Conservation (phyloP, 306 rosid genomes). For the Medicago lupulina region DNA sequence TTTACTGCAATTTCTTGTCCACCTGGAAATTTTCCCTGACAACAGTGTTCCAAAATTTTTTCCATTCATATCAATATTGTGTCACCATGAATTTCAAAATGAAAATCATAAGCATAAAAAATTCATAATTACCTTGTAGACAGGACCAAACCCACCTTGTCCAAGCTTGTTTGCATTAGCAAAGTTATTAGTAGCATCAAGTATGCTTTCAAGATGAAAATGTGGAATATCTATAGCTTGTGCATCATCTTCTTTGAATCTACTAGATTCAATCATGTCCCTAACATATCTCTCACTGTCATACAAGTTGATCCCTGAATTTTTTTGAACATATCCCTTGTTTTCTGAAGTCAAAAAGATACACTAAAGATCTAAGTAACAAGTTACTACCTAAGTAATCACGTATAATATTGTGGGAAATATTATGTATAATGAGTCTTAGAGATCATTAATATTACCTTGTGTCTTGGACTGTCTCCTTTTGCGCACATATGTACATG, state of each 20-base stretch:
- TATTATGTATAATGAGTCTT: neutral
- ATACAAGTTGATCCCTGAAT: slow-evolving; percentile 51
- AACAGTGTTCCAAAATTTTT: slow-evolving; percentile 8
- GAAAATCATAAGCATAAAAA: neutral
- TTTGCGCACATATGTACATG: slow-evolving; percentile 55
- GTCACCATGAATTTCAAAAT: slow-evolving; percentile 25
- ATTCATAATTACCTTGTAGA: slow-evolving; percentile 53
- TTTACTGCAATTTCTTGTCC: slow-evolving; percentile 78
- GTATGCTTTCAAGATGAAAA: slow-evolving; percentile 67
- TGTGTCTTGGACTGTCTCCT: slow-evolving; percentile 49
- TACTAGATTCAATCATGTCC: slow-evolving; percentile 63
- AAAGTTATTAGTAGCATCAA: slow-evolving; percentile 63
- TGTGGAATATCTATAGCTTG: slow-evolving; percentile 68
- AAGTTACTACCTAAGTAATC: neutral
- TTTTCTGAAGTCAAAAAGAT: slow-evolving; percentile 57
- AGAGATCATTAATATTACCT: slow-evolving; percentile 52
- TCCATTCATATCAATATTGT: neutral
- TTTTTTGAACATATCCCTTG: slow-evolving; percentile 55
- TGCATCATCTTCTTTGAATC: slow-evolving; percentile 61
- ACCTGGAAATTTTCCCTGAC: slow-evolving; percentile 64
- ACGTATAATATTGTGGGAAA: neutral
- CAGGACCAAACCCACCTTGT: slow-evolving; percentile 61
- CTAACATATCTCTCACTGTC: slow-evolving; percentile 57
- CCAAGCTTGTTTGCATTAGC: slow-evolving; percentile 74
- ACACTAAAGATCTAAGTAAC: slow-evolving; percentile 24